These are phyloP conservation scores for Yamadazyma triangularis DNA, from an alignment of 1,139 yeast genomes.

Conservation along the genomic window DNA sequence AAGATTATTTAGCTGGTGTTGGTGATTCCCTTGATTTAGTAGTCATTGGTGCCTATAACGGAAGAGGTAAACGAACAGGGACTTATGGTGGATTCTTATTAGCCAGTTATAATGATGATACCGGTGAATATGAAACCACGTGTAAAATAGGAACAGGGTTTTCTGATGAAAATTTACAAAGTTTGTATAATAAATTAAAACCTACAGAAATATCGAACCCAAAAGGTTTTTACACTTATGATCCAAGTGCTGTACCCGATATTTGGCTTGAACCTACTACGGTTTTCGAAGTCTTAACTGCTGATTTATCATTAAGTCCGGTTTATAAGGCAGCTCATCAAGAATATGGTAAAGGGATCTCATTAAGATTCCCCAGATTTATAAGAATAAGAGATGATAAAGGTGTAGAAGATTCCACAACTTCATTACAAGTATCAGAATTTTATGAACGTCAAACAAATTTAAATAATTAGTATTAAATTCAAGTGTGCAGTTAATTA, in stretches of 20 bases:
- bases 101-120: slow-evolving; percentile 84
- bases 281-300: slow-evolving; percentile 89
- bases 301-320: slow-evolving; percentile 91
- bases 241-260: slow-evolving; percentile 71
- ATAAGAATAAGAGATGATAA: slow-evolving; percentile 85
- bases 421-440: slow-evolving; percentile 85
- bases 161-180: slow-evolving; percentile 73
- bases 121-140: slow-evolving; percentile 90
- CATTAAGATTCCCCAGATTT: slow-evolving; percentile 89
- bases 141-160: slow-evolving; percentile 98
- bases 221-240: slow-evolving; percentile 67
- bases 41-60: slow-evolving; percentile 91
- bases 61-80: slow-evolving; percentile 93
- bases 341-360: slow-evolving; percentile 80
- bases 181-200: slow-evolving; percentile 55
- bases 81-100: slow-evolving; percentile 90
- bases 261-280: slow-evolving; percentile 93
- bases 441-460: slow-evolving; percentile 76
- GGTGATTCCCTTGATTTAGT: slow-evolving; percentile 95
- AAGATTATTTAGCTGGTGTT: slow-evolving; percentile 89
- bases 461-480: slow-evolving; percentile 9
- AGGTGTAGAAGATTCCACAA: slow-evolving; percentile 82
- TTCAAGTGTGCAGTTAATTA: slow-evolving; percentile 1
- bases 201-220: slow-evolving; percentile 69
- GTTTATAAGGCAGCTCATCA: slow-evolving; percentile 83